Evolutionary conservation across 106 monocot genomes (phyloP).

Genomic region (Allium sativum): DNA sequence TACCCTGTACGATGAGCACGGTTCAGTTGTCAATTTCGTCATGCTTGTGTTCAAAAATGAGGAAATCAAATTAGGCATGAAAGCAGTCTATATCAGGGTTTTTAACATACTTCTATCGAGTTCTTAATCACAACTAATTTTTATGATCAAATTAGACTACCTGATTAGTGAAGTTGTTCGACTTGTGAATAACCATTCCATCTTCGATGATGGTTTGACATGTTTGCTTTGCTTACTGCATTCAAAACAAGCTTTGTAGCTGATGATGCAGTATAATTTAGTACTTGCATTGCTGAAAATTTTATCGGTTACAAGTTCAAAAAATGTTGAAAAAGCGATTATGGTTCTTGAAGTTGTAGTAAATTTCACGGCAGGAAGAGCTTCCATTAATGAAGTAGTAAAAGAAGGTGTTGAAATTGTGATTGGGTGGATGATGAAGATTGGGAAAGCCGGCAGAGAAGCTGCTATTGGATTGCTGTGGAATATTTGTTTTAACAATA

Average conservation of each 20-base stretch:
- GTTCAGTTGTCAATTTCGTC: neutral
- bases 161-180: neutral
- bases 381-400: slow-evolving; percentile 1
- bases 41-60: neutral
- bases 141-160: neutral
- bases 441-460: slow-evolving; percentile 25
- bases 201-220: slow-evolving; percentile 17
- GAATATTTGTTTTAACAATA: slow-evolving; percentile 36
- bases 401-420: slow-evolving; percentile 6
- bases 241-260: slow-evolving; percentile 4
- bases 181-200: neutral
- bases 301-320: neutral
- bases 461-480: slow-evolving; percentile 59
- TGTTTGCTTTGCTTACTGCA: slow-evolving; percentile 23
- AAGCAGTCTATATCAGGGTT: slow-evolving; percentile 11
- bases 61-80: neutral
- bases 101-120: slow-evolving; percentile 4
- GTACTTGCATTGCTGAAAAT: slow-evolving; percentile 7
- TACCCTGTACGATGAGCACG: slow-evolving; percentile 1
- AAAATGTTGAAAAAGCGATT: slow-evolving; percentile 29
- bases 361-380: slow-evolving; percentile 32
- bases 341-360: slow-evolving; percentile 37
- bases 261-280: slow-evolving; percentile 29
- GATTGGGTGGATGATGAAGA: slow-evolving; percentile 19
- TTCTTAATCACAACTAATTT: neutral